Percentiles rank a stretch among this genome's conserved stretches.
These are phyloP conservation scores for Ceratobasidium papillatum DNA, from an alignment of 1,284 basidiomycete species.

Conservation along the genomic window DNA sequence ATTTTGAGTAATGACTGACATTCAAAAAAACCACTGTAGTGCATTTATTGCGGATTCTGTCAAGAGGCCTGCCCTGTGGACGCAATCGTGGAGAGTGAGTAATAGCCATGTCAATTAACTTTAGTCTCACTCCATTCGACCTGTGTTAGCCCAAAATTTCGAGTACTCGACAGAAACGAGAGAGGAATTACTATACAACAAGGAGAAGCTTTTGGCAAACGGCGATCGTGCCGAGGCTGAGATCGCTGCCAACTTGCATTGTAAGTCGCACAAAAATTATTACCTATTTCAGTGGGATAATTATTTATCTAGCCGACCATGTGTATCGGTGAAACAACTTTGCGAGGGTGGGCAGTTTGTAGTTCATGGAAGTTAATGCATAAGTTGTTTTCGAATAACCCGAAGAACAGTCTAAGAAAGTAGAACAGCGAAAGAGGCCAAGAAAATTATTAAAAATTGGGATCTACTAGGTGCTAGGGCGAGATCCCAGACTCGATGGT, in stretches of 20 bases:
- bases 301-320: constrained; percentile 61
- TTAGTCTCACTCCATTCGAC: constrained; percentile 38
- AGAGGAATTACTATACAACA: constrained; percentile 99
- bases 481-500: constrained; percentile 27
- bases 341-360: background rate
- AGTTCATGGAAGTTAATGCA: constrained; percentile 35
- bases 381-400: constrained; percentile 28
- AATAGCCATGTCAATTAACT: constrained; percentile 15
- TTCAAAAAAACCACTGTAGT: constrained; percentile 53
- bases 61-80: constrained; percentile 99
- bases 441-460: background rate
- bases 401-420: constrained; percentile 7
- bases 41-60: constrained; percentile 98
- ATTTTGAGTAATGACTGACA: no score
- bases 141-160: constrained; percentile 85
- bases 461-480: constrained; percentile 16
- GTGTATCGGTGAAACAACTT: constrained; percentile 60
- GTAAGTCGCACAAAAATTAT: constrained; percentile 56
- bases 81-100: constrained; percentile 97
- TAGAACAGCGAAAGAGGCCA: background rate
- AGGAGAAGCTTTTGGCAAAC: constrained; percentile 95
- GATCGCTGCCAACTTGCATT: constrained; percentile 91
- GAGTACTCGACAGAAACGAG: constrained; percentile 98
- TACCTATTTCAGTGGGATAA: constrained; percentile 31
- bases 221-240: constrained; percentile 97